Evolutionary conservation across 1,284 basidiomycete species (phyloP).

Genomic region (Cryptococcus floricola): DNA sequence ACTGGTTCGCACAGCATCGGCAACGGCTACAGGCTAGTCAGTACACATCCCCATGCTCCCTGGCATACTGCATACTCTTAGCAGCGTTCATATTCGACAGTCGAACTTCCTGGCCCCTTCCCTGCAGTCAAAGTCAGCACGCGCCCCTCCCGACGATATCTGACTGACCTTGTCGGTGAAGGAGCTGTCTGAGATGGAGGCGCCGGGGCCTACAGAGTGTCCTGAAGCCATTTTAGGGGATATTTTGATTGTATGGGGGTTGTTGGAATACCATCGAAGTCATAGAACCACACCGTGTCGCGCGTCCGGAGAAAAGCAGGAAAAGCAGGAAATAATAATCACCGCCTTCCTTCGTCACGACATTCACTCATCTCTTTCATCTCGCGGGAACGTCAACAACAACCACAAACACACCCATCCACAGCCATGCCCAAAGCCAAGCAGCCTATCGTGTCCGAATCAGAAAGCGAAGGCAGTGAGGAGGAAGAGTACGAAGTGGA

Average conservation of each 20-base stretch:
- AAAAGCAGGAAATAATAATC: not conserved
- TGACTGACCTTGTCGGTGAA: slow-evolving; percentile 46
- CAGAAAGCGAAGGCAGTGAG: slow-evolving; percentile 2
- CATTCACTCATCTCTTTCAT: not conserved
- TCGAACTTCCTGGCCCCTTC: slow-evolving; percentile 67
- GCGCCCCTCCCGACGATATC: not conserved
- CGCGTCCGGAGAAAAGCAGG: not conserved
- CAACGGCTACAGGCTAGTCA: slow-evolving; percentile 65
- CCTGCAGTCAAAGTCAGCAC: slow-evolving; percentile 22
- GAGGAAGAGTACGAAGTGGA: slow-evolving; percentile 21
- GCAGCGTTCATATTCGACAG: slow-evolving; percentile 94
- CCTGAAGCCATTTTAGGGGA: slow-evolving; percentile 24
- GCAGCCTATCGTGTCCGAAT: slow-evolving; percentile 4
- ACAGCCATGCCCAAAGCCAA: slow-evolving; percentile 3
- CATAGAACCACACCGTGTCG: not conserved
- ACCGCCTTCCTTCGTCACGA: not conserved
- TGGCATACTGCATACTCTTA: slow-evolving; percentile 61
- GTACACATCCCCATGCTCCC: not conserved
- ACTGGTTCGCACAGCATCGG: slow-evolving; percentile 94
- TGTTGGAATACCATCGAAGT: slow-evolving; percentile 2
- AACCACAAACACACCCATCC: slow-evolving; percentile 3
- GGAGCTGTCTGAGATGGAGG: slow-evolving; percentile 32
- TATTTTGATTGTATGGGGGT: not conserved
- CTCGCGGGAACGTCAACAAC: slow-evolving; percentile 2
- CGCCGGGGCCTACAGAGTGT: slow-evolving; percentile 20